Percentiles rank a stretch among this genome's conserved stretches.
Conservation (phyloP, 345 rosid genomes). For the Hibiscus trionum region DNA sequence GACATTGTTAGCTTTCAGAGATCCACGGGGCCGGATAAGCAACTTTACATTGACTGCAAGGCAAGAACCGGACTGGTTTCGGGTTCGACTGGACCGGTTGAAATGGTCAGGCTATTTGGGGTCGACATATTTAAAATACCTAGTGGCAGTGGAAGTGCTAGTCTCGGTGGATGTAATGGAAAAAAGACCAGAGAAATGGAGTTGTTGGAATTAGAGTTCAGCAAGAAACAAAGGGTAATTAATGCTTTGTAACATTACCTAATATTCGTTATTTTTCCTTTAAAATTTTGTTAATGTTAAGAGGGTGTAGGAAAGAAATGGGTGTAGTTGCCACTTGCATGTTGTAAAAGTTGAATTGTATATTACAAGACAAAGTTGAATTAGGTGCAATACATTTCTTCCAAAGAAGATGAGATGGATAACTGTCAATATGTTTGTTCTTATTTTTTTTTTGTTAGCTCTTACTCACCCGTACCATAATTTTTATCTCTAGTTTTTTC, state of each 20-base stretch:
- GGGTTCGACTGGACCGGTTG: conserved; percentile 29
- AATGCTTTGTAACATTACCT: conserved; percentile 55
- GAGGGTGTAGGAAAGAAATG: not conserved
- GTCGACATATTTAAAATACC: conserved; percentile 62
- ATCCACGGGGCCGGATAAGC: conserved; percentile 65
- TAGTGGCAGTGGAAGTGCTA: conserved; percentile 8
- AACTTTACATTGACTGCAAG: conserved; percentile 58
- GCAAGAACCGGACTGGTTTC: conserved; percentile 20
- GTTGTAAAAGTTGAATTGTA: conserved; percentile 40
- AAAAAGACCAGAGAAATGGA: conserved; percentile 60
- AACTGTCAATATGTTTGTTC: conserved; percentile 17
- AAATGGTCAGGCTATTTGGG: conserved; percentile 64
- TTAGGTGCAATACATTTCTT: conserved; percentile 20
- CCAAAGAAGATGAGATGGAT: conserved; percentile 12
- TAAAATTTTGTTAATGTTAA: conserved; percentile 12
- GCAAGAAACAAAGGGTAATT: conserved; percentile 62
- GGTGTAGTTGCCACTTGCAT: conserved; percentile 16
- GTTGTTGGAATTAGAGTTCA: conserved; percentile 43
- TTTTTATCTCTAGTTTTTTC: no score
- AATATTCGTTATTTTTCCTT: not conserved
- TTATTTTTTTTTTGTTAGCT: no score
- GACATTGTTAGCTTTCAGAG: conserved; percentile 70
- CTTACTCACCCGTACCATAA: no score
- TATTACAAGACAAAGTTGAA: conserved; percentile 31
- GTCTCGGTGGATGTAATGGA: conserved; percentile 34